Base-by-base conservation (phyloP, 441 rosid species). In the Aquilaria agallochum region DNA sequence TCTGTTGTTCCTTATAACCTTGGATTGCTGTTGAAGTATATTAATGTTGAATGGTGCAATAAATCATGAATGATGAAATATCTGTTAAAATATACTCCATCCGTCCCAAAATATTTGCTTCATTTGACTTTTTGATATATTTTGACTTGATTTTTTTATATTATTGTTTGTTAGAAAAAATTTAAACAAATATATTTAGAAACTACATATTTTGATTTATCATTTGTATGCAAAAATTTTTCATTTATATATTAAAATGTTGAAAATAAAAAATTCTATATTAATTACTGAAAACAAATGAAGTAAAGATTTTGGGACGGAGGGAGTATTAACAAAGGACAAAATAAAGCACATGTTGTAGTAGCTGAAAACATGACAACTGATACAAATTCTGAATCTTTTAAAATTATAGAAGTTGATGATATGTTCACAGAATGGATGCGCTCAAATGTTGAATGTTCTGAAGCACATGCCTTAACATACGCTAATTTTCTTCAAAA, bases 31-130 rank as follows among this genome's bases (percentile, higher is more conserved):
- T 12, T 70, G 0, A 34, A 33, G 0, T 71, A 44, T 7, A 53
- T 75, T 0, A 67, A 67, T 64, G 58, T 74, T 0, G 63, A 70
- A 7, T 0, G 14, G 1, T 70, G 69, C 9, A 51, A 56, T 3
- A 14, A 55, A 8, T 27, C 50, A 8, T 31, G 42, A 2, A 14
- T 53, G 0, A 54, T 74, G 0, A 66, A 66, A 9, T 74, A 66
- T 8, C 15, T 74, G 0, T 70, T 74, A 15, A 74, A 74, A 6
- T 69, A 67, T 27, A 63, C 20, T 20, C 20, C 0, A 20, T 20
- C 20, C 20, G 20, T 20, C 1, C 20, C 20, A 20, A 20, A 20
- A 20, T 20, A 0, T 20, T 20, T 20, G 20, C 1, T 20, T 1
- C 20, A 20, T 20, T 20, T 20, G 20, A 20, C 20, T 20, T 20